Base-by-base conservation (phyloP, 164 flowering plant species). In the Magnolia kwangsiensis region DNA sequence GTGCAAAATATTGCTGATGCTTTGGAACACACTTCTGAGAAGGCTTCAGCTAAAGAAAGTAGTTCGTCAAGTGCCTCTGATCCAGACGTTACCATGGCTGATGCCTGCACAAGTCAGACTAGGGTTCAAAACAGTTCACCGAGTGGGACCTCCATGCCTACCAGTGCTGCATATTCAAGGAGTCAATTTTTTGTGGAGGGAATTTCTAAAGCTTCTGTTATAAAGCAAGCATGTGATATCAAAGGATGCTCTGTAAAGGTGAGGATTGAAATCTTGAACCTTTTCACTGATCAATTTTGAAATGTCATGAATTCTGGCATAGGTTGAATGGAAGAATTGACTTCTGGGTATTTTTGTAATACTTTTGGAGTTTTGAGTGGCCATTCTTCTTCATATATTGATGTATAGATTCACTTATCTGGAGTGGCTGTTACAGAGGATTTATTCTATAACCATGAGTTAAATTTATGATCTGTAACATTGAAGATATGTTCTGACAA, bases 221-320 rank as follows among this genome's bases (percentile, higher is more conserved):
- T 93, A 51, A 96, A 91, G 86, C 96, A 88, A 75, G 88, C 96
- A 74, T 84, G 92, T 67, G 99, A 96, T 78, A 77, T 93, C 31
- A 89, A 88, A 81, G 95, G 97, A 65, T 87, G 90, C 79, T 92
- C 93, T 80, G 88, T 92, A n/a, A 96, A 96, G 97, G 99, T 92
- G n/a, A 72, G 71, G 61, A 55, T 16, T 55, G 45, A 37, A 37
- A 37, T 37, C 45, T 37, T 4, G 45, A 37, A 37, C 45, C 45
- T 37, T 37, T 37, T 37, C 7, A 37, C 45, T 37, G 45, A 4
- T 37, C 45, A 37, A 37, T 37, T 37, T 37, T 37, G 45, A 37
- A 3, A 37, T 37, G 45, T 37, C 45, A 37, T 37, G 45, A 5
- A 37, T 37, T 37, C 45, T 37, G 45, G 45, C 45, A 37, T 55